Conservation (phyloP, 2,329 filamentous ascomycete genomes). For the Calycina herbarum region DNA sequence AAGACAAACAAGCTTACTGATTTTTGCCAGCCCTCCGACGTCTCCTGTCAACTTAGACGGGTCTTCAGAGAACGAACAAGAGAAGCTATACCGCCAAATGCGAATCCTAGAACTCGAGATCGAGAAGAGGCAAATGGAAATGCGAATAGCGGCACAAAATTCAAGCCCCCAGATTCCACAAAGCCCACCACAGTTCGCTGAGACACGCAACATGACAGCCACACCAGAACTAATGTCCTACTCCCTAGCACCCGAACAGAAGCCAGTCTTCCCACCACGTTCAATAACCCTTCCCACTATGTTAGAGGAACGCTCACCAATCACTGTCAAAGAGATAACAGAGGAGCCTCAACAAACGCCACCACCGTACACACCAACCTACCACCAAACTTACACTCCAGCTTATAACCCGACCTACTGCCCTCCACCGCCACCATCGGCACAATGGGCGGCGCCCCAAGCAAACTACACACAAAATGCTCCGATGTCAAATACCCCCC, state of each 20-base stretch:
- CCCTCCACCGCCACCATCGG: background rate
- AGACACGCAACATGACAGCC: background rate
- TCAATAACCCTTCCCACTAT: background rate
- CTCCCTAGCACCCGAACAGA: background rate
- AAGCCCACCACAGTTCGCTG: background rate
- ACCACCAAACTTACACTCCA: background rate
- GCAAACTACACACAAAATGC: background rate
- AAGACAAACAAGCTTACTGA: background rate
- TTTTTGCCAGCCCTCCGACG: background rate
- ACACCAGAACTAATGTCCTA: background rate
- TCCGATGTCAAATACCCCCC: background rate
- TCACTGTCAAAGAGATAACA: background rate
- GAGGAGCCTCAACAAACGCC: background rate
- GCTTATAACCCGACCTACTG: background rate
- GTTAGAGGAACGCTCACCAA: too few relatives aligned
- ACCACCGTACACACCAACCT: background rate
- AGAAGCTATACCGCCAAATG: background rate
- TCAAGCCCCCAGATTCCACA: background rate
- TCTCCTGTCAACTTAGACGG: background rate
- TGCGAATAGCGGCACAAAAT: background rate
- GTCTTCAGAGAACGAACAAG: background rate
- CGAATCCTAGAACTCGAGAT: background rate
- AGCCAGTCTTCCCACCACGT: background rate
- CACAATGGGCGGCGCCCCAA: background rate
- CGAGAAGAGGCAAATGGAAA: background rate